Evolutionary conservation across 2,329 filamentous ascomycete genomes (phyloP), one percentile per base, ranked within the genome.

Genomic region (Pseudogymnoascus sp.): DNA sequence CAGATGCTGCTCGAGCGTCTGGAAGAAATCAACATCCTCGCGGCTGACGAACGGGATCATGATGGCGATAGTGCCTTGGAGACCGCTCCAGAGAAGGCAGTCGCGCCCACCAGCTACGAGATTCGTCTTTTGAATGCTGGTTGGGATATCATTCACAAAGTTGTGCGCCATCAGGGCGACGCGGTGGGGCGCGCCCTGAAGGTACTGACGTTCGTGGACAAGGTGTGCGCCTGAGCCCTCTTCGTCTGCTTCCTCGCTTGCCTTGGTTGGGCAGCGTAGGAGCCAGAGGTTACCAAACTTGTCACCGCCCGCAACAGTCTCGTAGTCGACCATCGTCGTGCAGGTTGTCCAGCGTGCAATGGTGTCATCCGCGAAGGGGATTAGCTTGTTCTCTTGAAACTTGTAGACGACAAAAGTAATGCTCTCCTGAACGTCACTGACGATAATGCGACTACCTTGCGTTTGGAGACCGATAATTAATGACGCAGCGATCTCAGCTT

Each of bases 231-330:
- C 93, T 2, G 90, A 90, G 54, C 90, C 90, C 63, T 96, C 90
- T 73, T 97, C 94, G 69, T 99, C 94, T 0, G 91, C 89, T 72
- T 95, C 90, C 66, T 91, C 87, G 37, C 90, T 96, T 6, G 88
- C 86, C 72, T 96, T 94, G 63, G 86, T 79, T 0, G 93, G 91
- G 69, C 90, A 94, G 57, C 94, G 88, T 30, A 99, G 81, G 47
- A 99, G 83, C 87, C 91, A 99, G 14, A 99, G 76, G 69, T 99
- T 99, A 63, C 94, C 95, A 66, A 99, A 99, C 72, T 97, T 97
- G 77, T 99, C 94, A 35, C 93, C 93, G 35, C 93, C 94, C 2
- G 91, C 92, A 22, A 90, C 86, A 1, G 94, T 96, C 72, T 99
- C 94, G 74, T 99, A 99, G 75, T 99, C 94, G 1, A 97, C 87